These are phyloP conservation scores for Xylaria grammica DNA, from an alignment of 495 filamentous ascomycete species.

Conservation along the genomic window DNA sequence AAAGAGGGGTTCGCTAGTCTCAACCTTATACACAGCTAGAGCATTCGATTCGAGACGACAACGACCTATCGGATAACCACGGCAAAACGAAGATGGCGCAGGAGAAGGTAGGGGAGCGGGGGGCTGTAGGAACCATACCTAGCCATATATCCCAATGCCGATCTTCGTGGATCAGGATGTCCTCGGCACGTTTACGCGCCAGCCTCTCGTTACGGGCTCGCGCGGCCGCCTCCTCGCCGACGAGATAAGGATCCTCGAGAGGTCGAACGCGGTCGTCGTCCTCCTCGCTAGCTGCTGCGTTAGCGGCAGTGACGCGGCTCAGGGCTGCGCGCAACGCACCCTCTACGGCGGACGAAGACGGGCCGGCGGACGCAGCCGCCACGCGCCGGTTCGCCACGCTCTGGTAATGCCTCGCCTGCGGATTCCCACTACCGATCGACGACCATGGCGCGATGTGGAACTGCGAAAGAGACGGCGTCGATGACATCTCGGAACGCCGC, in stretches of 20 bases:
- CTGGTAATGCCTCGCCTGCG: constrained; percentile 54
- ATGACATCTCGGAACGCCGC: constrained; percentile 26
- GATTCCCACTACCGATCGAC: constrained; percentile 44
- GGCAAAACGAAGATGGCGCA: too few species aligned
- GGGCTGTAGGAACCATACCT: constrained; percentile 34
- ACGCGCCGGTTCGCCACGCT: constrained; percentile 54
- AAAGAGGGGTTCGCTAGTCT: too few species aligned
- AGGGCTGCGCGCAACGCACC: constrained; percentile 32
- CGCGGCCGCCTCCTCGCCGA: constrained; percentile 57
- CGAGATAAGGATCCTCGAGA: constrained; percentile 58
- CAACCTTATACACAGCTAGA: too few species aligned
- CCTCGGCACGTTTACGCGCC: constrained; percentile 51
- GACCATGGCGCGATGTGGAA: constrained; percentile 54
- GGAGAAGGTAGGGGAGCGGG: background rate
- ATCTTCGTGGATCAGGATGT: constrained; percentile 51
- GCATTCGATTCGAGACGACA: too few species aligned
- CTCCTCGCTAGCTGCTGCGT: constrained; percentile 17
- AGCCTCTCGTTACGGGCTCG: constrained; percentile 49
- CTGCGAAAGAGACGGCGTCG: constrained; percentile 39
- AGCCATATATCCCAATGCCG: constrained; percentile 57
- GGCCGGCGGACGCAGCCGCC: constrained; percentile 30
- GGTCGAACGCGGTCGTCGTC: constrained; percentile 41
- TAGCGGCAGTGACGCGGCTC: constrained; percentile 28
- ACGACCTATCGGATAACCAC: too few species aligned
- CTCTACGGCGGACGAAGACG: constrained; percentile 27